Evolutionary conservation across 1,284 basidiomycete genomes (phyloP).

Genomic region (Ustilago shanxiensis): DNA sequence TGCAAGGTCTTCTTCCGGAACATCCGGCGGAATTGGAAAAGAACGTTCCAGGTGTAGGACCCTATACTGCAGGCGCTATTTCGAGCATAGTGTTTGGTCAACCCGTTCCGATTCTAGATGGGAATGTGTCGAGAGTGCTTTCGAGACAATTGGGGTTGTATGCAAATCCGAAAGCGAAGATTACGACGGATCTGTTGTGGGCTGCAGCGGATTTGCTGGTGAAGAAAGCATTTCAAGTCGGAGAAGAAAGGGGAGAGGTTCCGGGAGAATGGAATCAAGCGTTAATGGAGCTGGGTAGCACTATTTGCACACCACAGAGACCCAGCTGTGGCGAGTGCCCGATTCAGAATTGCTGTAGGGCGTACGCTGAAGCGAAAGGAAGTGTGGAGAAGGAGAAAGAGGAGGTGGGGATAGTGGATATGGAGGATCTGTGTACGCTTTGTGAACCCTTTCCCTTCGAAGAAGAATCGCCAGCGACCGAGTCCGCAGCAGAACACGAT

Average conservation of each 20-base stretch:
- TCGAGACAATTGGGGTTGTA: conserved; percentile 63
- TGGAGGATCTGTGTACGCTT: conserved; percentile 62
- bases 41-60: conserved; percentile 87
- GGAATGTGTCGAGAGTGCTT: conserved; percentile 65
- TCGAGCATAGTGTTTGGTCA: conserved; percentile 66
- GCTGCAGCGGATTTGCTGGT: conserved; percentile 57
- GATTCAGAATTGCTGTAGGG: conserved; percentile 51
- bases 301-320: conserved; percentile 45
- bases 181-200: conserved; percentile 63
- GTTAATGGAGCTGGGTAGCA: conserved; percentile 67
- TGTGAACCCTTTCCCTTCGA: conserved; percentile 59
- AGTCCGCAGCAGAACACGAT: not conserved
- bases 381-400: conserved; percentile 11
- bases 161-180: conserved; percentile 60
- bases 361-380: conserved; percentile 26
- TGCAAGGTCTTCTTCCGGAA: conserved; percentile 82
- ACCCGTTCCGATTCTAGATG: conserved; percentile 64
- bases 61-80: conserved; percentile 79
- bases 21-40: conserved; percentile 85
- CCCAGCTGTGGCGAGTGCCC: conserved; percentile 61
- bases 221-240: conserved; percentile 27
- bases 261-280: conserved; percentile 68
- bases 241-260: conserved; percentile 23
- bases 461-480: conserved; percentile 29
- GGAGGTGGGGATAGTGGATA: conserved; percentile 28